Evolutionary conservation across 169 alveolate species (phyloP).

Genomic region (Cryptosporidium canis): DNA sequence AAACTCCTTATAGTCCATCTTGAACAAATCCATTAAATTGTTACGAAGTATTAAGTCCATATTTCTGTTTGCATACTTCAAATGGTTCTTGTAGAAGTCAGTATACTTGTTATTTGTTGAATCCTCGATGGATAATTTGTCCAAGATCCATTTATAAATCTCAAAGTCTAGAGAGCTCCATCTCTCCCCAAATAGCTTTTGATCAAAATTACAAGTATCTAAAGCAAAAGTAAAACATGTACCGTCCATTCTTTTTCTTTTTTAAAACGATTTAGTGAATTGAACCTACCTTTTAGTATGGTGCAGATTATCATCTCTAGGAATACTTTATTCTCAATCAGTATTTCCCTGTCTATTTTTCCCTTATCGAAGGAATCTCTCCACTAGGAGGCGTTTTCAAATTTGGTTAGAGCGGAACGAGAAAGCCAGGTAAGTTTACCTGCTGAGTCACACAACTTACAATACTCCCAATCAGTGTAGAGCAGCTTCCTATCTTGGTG

Average conservation of each 20-base stretch:
- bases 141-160: not conserved
- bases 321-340: not conserved
- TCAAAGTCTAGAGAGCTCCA: constrained; percentile 42
- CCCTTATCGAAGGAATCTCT: constrained; percentile 4
- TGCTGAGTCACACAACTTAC: constrained; percentile 20
- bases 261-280: not conserved
- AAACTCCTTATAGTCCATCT: constrained; percentile 47
- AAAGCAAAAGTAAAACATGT: not conserved
- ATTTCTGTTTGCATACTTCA: constrained; percentile 25
- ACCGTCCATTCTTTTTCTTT: not conserved
- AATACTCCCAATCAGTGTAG: constrained; percentile 32
- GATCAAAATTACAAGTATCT: constrained; percentile 47
- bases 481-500: constrained; percentile 52
- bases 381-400: constrained; percentile 13
- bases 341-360: not conserved
- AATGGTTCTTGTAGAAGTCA: not conserved
- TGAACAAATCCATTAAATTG: not conserved
- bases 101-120: not conserved
- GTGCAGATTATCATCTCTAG: constrained; percentile 6
- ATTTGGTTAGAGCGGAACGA: not conserved
- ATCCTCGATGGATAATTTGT: not conserved
- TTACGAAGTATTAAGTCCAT: not conserved
- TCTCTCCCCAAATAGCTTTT: not conserved
- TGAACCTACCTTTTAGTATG: constrained; percentile 43
- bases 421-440: not conserved